Percentiles rank a stretch among this genome's conserved stretches.
These are phyloP conservation scores for Coemansia sp. DNA, from an alignment of 192 early-diverging fungal genomes.

Conservation along the genomic window DNA sequence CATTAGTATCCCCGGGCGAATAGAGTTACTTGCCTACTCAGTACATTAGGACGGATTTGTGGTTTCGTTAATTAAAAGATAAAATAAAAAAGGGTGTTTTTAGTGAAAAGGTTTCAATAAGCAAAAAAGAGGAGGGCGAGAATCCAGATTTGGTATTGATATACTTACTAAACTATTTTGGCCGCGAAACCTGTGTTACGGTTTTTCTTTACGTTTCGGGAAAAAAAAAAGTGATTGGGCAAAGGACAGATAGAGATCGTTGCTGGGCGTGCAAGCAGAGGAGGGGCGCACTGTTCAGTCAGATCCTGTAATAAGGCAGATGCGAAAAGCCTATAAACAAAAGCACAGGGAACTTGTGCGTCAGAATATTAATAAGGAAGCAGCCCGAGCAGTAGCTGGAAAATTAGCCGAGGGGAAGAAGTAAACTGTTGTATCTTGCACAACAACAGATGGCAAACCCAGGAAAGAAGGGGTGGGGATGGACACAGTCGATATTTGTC, in stretches of 20 bases:
- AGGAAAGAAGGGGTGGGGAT: neutral
- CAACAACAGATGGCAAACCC: neutral
- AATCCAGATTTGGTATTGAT: neutral
- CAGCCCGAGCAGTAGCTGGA: neutral
- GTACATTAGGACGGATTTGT: neutral
- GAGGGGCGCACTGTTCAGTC: slow-evolving; percentile 1
- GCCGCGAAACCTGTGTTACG: neutral
- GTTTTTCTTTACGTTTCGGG: neutral
- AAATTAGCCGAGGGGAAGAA: neutral
- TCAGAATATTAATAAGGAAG: slow-evolving; percentile 1
- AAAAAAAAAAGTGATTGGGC: neutral
- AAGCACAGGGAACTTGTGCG: neutral
- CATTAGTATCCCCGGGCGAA: neutral
- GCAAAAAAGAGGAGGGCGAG: neutral
- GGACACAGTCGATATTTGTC: neutral
- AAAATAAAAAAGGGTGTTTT: neutral
- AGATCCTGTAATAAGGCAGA: neutral
- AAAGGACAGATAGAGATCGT: neutral
- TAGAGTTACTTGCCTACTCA: neutral
- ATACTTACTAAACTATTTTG: neutral
- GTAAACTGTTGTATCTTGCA: neutral
- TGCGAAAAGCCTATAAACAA: neutral
- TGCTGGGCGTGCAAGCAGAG: neutral
- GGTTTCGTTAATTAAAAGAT: neutral
- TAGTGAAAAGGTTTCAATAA: neutral